A percentile compares a stretch with the other conserved stretches of the same genome.
Conservation (phyloP, 768 basidiomycete genomes). For the Lactarius sanguifluus region DNA sequence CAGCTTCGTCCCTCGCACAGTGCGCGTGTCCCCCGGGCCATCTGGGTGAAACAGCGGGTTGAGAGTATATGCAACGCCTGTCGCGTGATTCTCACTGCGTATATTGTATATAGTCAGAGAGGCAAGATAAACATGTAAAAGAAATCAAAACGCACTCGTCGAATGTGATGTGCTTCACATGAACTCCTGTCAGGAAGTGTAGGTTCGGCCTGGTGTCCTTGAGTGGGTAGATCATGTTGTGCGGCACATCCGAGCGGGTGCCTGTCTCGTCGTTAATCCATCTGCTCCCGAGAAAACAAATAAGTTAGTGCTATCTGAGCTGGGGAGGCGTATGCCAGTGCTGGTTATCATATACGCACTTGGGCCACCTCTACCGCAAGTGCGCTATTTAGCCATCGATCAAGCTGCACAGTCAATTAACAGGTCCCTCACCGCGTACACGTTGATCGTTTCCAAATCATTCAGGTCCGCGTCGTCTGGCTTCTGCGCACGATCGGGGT, state of each 20-base stretch:
- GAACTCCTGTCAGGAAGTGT: constrained; percentile 35
- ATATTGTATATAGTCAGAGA: background rate
- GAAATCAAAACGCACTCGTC: constrained; percentile 32
- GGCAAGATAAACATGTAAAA: constrained; percentile 32
- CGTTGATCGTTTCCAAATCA: constrained; percentile 30
- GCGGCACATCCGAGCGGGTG: constrained; percentile 53
- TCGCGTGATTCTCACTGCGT: constrained; percentile 31
- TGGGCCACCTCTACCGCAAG: constrained; percentile 49
- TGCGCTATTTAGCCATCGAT: constrained; percentile 2
- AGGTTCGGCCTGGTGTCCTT: constrained; percentile 38
- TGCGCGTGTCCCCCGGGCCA: constrained; percentile 12
- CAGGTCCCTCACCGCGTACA: constrained; percentile 22
- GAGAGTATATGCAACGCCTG: constrained; percentile 11
- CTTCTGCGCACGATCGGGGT: constrained; percentile 28
- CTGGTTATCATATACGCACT: constrained; percentile 37
- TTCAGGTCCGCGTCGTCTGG: constrained; percentile 28
- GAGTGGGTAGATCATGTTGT: constrained; percentile 41
- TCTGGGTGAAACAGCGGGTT: constrained; percentile 24
- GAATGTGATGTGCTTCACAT: constrained; percentile 39
- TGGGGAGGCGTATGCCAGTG: background rate
- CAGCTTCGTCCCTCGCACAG: constrained; percentile 36
- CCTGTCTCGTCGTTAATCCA: constrained; percentile 53
- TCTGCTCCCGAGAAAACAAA: constrained; percentile 35
- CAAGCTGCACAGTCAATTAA: too few species aligned
- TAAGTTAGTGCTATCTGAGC: background rate